Conservation (phyloP, 441 rosid genomes). For the Jatropha podagrica region DNA sequence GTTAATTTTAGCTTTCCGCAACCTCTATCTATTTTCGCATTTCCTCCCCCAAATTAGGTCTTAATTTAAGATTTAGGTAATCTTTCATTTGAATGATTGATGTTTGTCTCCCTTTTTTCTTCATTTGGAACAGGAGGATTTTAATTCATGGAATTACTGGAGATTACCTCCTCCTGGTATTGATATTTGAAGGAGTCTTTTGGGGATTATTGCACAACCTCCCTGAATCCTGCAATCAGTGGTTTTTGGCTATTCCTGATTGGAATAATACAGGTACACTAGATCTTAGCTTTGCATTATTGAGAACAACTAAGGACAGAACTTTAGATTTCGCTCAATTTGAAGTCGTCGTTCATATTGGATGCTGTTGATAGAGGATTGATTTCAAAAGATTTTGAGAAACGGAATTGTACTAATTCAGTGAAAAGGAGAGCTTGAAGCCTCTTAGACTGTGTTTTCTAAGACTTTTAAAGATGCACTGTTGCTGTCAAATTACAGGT, state of each 20-base stretch:
- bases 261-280: constrained; percentile 34
- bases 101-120: constrained; percentile 1
- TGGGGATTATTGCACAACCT: constrained; percentile 2
- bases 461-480: not conserved
- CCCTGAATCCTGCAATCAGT: constrained; percentile 4
- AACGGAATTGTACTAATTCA: not conserved
- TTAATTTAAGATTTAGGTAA: not conserved
- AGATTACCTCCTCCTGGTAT: constrained; percentile 65
- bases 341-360: not conserved
- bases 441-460: not conserved
- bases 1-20: not conserved
- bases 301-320: not conserved
- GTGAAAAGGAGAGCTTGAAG: not conserved
- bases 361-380: not conserved
- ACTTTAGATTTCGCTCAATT: not conserved
- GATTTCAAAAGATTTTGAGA: not conserved
- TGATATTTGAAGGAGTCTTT: constrained; percentile 35
- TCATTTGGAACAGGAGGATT: constrained; percentile 72
- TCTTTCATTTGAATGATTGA: constrained; percentile 11
- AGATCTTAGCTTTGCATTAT: constrained; percentile 1
- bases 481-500: constrained; percentile 23
- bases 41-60: not conserved
- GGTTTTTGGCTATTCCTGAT: constrained; percentile 14
- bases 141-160: constrained; percentile 95
- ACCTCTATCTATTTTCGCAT: not conserved